Base-by-base conservation (phyloP, 2,329 filamentous ascomycete species). In the Colletotrichum cordylinicola region DNA sequence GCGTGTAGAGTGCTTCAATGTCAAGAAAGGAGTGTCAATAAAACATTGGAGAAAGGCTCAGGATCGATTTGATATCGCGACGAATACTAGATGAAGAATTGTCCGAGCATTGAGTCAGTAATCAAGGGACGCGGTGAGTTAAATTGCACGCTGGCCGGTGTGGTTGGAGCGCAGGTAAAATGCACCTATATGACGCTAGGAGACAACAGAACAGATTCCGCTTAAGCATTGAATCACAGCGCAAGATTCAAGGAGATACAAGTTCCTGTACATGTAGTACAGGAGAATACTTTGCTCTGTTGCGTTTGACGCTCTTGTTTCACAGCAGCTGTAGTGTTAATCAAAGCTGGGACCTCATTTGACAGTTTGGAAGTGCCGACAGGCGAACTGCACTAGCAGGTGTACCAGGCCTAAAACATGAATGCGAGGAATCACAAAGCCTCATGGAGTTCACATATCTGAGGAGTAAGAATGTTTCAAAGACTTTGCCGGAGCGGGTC, bases 201-300 rank as follows among this genome's bases (percentile, higher is more conserved):
- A n/a, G 39, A 2, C 9, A 43, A 18, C 0, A 9, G 4, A 18
- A 10, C 18, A 31, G 29, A 48, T 48, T 18, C n/a, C 2, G 18
- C 39, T 48, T n/a, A 2, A n/a, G 39, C 9, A n/a, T n/a, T 12
- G 39, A n/a, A 12, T 6, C 39, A n/a, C 39, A 6, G 18, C 2
- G 18, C n/a, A 48, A n/a, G 18, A 12, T 48, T 5, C 18, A 4
- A 48, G 12, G 3, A 18, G 9, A 3, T 48, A 4, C 39, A 2
- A 48, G 3, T 3, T 48, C 12, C 39, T 48, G 5, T 10, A 18
- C 9, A n/a, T 18, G 39, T 48, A 12, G 5, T 48, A 48, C 5
- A 7, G 6, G 18, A 2, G 10, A 48, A 4, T 0, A 1, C 39
- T 18, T 12, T 48, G 0, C 6, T n/a, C 9, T 48, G 6, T 21